phyloP scores from a whole-genome alignment of 176 grass and related monocot genomes.

The Typha latifolia region DNA sequence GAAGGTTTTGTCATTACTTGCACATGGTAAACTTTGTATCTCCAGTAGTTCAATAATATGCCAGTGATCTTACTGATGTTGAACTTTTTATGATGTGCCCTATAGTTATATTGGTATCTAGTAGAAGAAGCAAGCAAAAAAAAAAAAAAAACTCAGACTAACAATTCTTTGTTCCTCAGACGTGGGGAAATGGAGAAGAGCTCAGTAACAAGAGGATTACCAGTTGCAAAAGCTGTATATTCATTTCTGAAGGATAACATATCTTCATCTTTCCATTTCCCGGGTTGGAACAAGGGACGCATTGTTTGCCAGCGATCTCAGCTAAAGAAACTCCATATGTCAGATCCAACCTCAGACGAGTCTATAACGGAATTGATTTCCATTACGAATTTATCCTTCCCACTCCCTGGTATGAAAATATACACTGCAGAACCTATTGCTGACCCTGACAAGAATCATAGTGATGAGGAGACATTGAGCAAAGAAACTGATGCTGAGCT shows the following conservation, averaged over 20 bases:
- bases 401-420: slow-evolving; percentile 33
- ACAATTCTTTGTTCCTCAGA: slow-evolving; percentile 33
- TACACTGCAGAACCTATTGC: slow-evolving; percentile 31
- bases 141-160: slow-evolving; percentile 12
- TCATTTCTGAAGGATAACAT: slow-evolving; percentile 66
- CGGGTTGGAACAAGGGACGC: slow-evolving; percentile 87
- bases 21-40: neutral
- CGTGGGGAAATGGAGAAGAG: slow-evolving; percentile 91
- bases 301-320: slow-evolving; percentile 71
- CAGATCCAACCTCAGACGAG: slow-evolving; percentile 12
- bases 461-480: neutral
- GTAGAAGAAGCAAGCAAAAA: no score
- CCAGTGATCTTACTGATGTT: neutral
- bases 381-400: slow-evolving; percentile 34
- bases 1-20: slow-evolving; percentile 5
- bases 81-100: neutral
- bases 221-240: slow-evolving; percentile 59
- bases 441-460: slow-evolving; percentile 16
- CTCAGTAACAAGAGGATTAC: slow-evolving; percentile 50
- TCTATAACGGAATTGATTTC: slow-evolving; percentile 34
- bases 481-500: slow-evolving; percentile 65
- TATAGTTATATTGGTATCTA: neutral
- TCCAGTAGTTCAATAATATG: neutral
- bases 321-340: slow-evolving; percentile 54
- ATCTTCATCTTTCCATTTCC: slow-evolving; percentile 68